These are phyloP conservation scores for Mortierella sp. DNA, from an alignment of 371 early-diverging fungal genomes.

Conservation along the genomic window DNA sequence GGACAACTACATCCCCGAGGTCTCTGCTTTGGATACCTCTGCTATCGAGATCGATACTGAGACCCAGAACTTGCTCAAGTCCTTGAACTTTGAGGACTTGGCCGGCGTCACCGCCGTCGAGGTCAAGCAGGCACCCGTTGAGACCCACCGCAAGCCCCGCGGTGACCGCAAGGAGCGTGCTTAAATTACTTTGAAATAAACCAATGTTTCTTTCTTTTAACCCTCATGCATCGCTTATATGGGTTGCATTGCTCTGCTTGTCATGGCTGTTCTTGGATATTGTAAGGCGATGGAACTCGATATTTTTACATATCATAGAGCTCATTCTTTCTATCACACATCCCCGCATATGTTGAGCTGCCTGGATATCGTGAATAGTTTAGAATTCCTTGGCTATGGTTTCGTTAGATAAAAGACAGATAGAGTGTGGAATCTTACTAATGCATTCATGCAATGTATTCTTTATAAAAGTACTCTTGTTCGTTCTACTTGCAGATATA, in stretches of 20 bases:
- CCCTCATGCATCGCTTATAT: conserved; percentile 60
- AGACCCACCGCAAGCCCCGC: conserved; percentile 56
- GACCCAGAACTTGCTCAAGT: conserved; percentile 96
- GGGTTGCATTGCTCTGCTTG: too few species aligned
- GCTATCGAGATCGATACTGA: conserved; percentile 96
- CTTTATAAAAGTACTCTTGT: too few species aligned
- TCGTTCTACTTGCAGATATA: not conserved
- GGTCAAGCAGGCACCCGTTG: conserved; percentile 52
- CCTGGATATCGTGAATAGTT: too few species aligned
- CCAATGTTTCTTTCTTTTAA: conserved; percentile 99
- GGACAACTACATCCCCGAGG: conserved; percentile 99
- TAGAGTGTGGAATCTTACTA: too few species aligned
- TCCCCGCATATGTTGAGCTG: too few species aligned
- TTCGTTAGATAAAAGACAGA: too few species aligned
- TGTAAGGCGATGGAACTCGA: too few species aligned
- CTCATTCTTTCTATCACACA: not conserved
- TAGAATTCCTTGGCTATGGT: too few species aligned
- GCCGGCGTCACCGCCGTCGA: conserved; percentile 74
- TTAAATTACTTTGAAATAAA: conserved; percentile 56
- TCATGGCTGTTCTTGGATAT: too few species aligned
- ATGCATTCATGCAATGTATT: too few species aligned
- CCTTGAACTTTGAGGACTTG: conserved; percentile 93
- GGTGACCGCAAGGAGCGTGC: conserved; percentile 52
- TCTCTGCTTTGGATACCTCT: conserved; percentile 96
- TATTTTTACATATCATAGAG: too few species aligned